Base-by-base conservation (phyloP, 2,329 filamentous ascomycete genomes). In the Trichophyton mentagrophytes region DNA sequence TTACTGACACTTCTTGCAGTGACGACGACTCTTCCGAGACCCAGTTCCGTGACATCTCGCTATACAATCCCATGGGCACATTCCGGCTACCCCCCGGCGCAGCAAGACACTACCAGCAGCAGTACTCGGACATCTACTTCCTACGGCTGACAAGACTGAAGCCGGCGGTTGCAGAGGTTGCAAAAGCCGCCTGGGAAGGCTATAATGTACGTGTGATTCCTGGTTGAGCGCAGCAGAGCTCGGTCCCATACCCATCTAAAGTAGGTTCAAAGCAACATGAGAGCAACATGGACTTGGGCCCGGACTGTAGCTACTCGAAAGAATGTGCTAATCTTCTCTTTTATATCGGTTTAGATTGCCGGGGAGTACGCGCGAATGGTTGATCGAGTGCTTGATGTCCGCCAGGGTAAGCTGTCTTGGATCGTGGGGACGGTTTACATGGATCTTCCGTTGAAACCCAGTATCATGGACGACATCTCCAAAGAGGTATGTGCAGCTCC, bases 61-160 rank as follows among this genome's bases (percentile, higher is more conserved):
- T 74, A 60, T 97, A 96, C 78, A 86, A 84, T 61, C 85, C 92
- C 0, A 80, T 95, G 30, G 77, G 84, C 60, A 87, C 85, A 6
- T 97, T 90, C 73, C 77, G 78, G 57, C 82, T 97, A 8, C 82
- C 88, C 25, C 86, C 78, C 64, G 82, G 81, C 27, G 73, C 78
- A 47, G 75, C 79, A 40, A 79, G 80, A 64, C 87, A 90, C 60
- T 99, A 97, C 73, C 81, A 91, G 72, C 93, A 97, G 73, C 93
- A 99, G 76, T 99, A 89, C 81, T 89, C 88, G 64, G 93, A 99
- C 74, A 92, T 97, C 84, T 99, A 99, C 80, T 99, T 96, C 71
- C 73, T 96, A 67, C 88, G 93, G 11, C 81, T 99, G 25, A 85
- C 89, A 42, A 88, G 88, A 74, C 83, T 99, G 72, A 96, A 92